phyloP scores from a whole-genome alignment of 352 stramenopile species.

The Globisporangium takayamanum region DNA sequence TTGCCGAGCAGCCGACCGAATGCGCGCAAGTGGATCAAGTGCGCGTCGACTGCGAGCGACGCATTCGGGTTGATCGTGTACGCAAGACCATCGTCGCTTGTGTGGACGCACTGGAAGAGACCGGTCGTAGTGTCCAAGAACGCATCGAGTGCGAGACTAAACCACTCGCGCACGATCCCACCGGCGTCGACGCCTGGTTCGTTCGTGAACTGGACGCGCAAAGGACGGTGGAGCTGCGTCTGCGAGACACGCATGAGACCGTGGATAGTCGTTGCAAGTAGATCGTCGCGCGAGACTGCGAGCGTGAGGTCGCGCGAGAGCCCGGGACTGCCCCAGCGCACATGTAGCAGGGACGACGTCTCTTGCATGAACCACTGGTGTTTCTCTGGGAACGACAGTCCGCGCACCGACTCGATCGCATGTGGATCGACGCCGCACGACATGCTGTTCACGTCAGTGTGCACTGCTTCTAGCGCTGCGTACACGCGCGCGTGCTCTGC shows the following conservation, averaged over 20 bases:
- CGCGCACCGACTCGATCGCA: slow-evolving; percentile 27
- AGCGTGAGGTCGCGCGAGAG: slow-evolving; percentile 21
- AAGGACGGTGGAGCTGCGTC: slow-evolving; percentile 26
- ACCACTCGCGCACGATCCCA: slow-evolving; percentile 79
- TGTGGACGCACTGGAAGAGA: slow-evolving; percentile 39
- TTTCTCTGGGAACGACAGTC: slow-evolving; percentile 41
- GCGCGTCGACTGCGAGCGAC: slow-evolving; percentile 23
- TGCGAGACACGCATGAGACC: slow-evolving; percentile 26
- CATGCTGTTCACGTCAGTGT: slow-evolving; percentile 10
- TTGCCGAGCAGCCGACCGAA: slow-evolving; percentile 64
- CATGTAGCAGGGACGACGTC: slow-evolving; percentile 31
- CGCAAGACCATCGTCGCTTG: slow-evolving; percentile 26
- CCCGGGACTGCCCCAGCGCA: slow-evolving; percentile 26
- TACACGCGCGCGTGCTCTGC: slow-evolving; percentile 32
- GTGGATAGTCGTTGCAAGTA: slow-evolving; percentile 27
- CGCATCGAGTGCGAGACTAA: slow-evolving; percentile 40
- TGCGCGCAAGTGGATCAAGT: slow-evolving; percentile 53
- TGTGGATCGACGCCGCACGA: slow-evolving; percentile 21
- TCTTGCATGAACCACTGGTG: slow-evolving; percentile 56
- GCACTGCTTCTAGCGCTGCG: slow-evolving; percentile 13
- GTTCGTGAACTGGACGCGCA: slow-evolving; percentile 63
- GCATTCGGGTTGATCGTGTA: slow-evolving; percentile 48
- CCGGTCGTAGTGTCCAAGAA: slow-evolving; percentile 40
- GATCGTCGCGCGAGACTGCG: slow-evolving; percentile 27
- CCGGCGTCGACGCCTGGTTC: slow-evolving; percentile 76